Conservation (phyloP, 2,329 filamentous ascomycete species). For the Epichloe bromicola region DNA sequence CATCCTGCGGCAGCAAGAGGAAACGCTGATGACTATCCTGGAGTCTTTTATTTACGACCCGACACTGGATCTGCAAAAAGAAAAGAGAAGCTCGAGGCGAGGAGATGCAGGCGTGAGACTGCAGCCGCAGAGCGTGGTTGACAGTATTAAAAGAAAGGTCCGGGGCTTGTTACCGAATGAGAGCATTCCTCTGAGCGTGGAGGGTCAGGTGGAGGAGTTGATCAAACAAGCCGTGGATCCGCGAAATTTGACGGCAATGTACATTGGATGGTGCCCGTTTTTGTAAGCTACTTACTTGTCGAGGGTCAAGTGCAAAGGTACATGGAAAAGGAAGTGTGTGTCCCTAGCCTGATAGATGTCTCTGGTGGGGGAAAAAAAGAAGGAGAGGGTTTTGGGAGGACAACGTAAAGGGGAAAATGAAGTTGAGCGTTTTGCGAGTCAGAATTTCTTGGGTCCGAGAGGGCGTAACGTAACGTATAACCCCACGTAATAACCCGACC, state of each 20-base stretch:
- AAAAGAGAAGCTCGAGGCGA: constrained; percentile 35
- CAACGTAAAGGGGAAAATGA: no score
- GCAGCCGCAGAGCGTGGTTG: constrained; percentile 62
- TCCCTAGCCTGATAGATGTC: no score
- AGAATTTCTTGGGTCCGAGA: no score
- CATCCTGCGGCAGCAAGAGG: constrained; percentile 79
- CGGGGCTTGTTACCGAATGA: constrained; percentile 73
- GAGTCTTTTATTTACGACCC: constrained; percentile 97
- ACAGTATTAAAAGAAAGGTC: constrained; percentile 79
- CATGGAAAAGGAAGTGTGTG: neutral
- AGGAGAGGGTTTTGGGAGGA: no score
- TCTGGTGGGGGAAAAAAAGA: no score
- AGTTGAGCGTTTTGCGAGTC: no score
- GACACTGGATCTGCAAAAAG: constrained; percentile 75
- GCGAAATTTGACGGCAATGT: constrained; percentile 78
- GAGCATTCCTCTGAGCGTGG: constrained; percentile 83
- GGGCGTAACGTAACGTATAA: no score
- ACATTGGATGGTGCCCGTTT: constrained; percentile 79
- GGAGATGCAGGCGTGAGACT: constrained; percentile 33
- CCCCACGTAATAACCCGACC: no score
- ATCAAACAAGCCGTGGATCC: constrained; percentile 76
- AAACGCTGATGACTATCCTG: constrained; percentile 92
- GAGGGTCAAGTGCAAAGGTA: neutral
- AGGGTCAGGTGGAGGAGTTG: constrained; percentile 93
- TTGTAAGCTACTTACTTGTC: constrained; percentile 21